Conservation (phyloP, 2,329 filamentous ascomycete species). For the Diaporthe longicolla region DNA sequence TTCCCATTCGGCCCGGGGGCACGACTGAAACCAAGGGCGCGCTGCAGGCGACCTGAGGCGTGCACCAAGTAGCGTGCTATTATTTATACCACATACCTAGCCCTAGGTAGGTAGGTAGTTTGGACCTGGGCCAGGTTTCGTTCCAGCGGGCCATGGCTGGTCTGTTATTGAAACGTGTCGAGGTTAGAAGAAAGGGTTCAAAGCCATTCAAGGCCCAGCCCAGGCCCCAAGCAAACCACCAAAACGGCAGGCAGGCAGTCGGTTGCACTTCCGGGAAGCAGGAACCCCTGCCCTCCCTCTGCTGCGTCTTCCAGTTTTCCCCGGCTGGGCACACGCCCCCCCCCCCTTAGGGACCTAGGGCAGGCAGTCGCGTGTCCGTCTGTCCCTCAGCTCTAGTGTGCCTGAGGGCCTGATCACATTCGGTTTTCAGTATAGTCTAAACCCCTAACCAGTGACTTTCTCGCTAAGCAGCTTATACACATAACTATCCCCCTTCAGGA, state of each 20-base stretch:
- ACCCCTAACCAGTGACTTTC: too few relatives aligned
- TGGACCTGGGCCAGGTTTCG: neutral
- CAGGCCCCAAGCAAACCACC: neutral
- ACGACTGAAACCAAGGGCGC: constrained; percentile 24
- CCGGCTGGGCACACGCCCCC: constrained; percentile 18
- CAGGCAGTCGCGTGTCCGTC: constrained; percentile 22
- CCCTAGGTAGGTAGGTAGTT: too few relatives aligned
- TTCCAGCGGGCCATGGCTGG: constrained; percentile 23
- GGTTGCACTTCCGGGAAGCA: constrained; percentile 21
- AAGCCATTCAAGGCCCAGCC: neutral
- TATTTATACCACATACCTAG: too few relatives aligned
- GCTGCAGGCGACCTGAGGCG: neutral
- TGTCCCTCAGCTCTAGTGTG: neutral
- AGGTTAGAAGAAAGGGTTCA: constrained; percentile 19
- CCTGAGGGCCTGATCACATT: too few relatives aligned
- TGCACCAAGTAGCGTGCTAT: too few relatives aligned
- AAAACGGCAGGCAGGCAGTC: constrained; percentile 15
- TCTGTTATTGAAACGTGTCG: constrained; percentile 29
- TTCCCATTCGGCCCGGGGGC: constrained; percentile 27
- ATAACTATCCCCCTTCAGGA: too few relatives aligned
- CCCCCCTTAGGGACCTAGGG: neutral
- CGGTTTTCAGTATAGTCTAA: too few relatives aligned
- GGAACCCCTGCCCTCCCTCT: neutral
- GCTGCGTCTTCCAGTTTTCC: constrained; percentile 19
- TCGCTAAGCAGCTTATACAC: too few relatives aligned